Percentiles rank a stretch among this genome's conserved stretches.
phyloP scores from a whole-genome alignment of 805 yeast genomes.

The Candida arabinofermentans region DNA sequence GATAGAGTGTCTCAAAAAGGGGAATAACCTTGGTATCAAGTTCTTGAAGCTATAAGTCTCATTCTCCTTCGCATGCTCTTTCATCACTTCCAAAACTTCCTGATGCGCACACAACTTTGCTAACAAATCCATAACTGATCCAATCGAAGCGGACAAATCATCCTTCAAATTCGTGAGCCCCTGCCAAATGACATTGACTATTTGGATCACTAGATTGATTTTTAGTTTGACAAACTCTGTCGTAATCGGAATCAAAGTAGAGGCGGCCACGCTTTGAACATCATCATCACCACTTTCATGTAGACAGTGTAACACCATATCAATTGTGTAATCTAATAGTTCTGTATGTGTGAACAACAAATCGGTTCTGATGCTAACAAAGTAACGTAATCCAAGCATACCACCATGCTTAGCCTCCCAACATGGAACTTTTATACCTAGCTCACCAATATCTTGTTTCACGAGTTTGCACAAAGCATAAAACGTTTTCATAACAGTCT shows the following conservation, averaged over 20 bases:
- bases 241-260: conserved; percentile 87
- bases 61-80: conserved; percentile 49
- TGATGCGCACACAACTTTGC: conserved; percentile 83
- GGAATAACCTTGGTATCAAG: conserved; percentile 87
- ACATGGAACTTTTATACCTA: conserved; percentile 48
- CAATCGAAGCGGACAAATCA: conserved; percentile 91
- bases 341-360: conserved; percentile 58
- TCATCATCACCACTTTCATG: conserved; percentile 85
- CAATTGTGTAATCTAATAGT: conserved; percentile 65
- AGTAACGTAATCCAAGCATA: conserved; percentile 85
- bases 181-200: conserved; percentile 80
- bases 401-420: conserved; percentile 99
- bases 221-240: conserved; percentile 74
- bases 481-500: conserved; percentile 59
- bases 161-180: conserved; percentile 81
- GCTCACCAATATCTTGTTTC: conserved; percentile 47
- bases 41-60: conserved; percentile 59
- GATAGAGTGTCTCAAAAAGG: conserved; percentile 91
- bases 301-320: conserved; percentile 84
- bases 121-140: conserved; percentile 90
- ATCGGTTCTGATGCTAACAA: conserved; percentile 85
- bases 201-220: conserved; percentile 42
- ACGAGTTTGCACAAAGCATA: conserved; percentile 63
- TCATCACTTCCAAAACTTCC: conserved; percentile 70
- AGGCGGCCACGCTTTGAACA: conserved; percentile 95